Conservation (phyloP, 495 filamentous ascomycete genomes). For the Lepidopterella palustris region DNA sequence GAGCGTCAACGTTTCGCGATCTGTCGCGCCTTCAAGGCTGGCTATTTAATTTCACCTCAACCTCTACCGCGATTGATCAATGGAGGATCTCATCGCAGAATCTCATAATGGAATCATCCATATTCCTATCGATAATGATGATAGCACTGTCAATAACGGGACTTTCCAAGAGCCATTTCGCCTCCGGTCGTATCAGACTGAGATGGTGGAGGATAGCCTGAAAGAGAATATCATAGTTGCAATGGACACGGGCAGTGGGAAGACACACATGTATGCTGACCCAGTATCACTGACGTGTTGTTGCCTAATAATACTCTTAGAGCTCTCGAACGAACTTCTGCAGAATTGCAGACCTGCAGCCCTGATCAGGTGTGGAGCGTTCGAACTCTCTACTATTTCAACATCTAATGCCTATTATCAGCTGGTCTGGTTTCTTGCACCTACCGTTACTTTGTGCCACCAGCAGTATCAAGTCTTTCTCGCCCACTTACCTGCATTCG, state of each 20-base stretch:
- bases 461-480: slow-evolving; percentile 67
- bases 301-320: slow-evolving; percentile 40
- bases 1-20: too few relatives aligned
- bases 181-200: slow-evolving; percentile 73
- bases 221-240: slow-evolving; percentile 76
- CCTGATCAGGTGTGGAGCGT: slow-evolving; percentile 51
- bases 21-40: too few relatives aligned
- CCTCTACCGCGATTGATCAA: too few relatives aligned
- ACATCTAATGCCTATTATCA: slow-evolving; percentile 33
- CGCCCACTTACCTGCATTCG: slow-evolving; percentile 55
- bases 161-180: slow-evolving; percentile 12
- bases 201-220: slow-evolving; percentile 84
- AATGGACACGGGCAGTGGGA: slow-evolving; percentile 91
- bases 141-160: background rate
- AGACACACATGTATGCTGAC: slow-evolving; percentile 70
- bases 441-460: slow-evolving; percentile 63
- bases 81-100: background rate
- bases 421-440: slow-evolving; percentile 81
- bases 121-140: background rate
- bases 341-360: slow-evolving; percentile 59
- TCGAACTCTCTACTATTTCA: background rate
- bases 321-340: slow-evolving; percentile 68
- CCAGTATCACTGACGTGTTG: background rate
- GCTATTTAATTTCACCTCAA: too few relatives aligned
- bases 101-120: background rate